Evolutionary conservation across 441 rosid species (phyloP).

Genomic region (Capsella rubella): DNA sequence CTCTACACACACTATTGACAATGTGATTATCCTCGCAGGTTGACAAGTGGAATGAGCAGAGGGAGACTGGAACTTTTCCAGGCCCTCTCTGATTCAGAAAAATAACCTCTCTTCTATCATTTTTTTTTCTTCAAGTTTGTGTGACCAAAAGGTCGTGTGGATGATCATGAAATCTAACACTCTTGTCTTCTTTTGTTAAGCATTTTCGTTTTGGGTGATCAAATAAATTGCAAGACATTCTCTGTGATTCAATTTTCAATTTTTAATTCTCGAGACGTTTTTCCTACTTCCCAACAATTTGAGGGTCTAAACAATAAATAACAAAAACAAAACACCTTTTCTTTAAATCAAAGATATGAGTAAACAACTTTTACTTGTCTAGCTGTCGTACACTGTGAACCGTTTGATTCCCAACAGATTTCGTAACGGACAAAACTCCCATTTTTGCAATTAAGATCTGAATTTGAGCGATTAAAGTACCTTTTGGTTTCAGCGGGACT

Average conservation of each 20-base stretch:
- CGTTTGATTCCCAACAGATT: constrained; percentile 26
- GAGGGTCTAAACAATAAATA: constrained; percentile 28
- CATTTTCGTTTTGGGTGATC: constrained; percentile 14
- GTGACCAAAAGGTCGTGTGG: constrained; percentile 33
- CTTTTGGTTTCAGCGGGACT: neutral
- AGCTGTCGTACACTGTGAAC: constrained; percentile 27
- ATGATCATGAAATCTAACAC: constrained; percentile 13
- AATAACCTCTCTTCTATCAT: constrained; percentile 6
- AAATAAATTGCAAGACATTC: constrained; percentile 34
- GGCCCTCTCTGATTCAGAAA: constrained; percentile 57
- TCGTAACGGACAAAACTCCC: constrained; percentile 38
- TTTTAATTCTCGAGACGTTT: neutral
- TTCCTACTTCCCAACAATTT: neutral
- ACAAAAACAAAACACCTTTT: neutral
- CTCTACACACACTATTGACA: neutral
- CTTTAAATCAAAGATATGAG: neutral
- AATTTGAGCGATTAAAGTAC: neutral
- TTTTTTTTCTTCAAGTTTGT: constrained; percentile 5
- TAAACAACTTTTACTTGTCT: neutral
- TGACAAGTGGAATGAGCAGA: constrained; percentile 76
- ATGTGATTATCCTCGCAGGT: constrained; percentile 46
- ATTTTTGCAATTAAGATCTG: constrained; percentile 7
- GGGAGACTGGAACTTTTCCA: constrained; percentile 69
- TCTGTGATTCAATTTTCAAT: neutral
- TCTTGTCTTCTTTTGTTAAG: neutral